A percentile compares a stretch with the other conserved stretches of the same genome.
Conservation (phyloP, 2,329 filamentous ascomycete species). For the Paraconiothyrium brasiliense region DNA sequence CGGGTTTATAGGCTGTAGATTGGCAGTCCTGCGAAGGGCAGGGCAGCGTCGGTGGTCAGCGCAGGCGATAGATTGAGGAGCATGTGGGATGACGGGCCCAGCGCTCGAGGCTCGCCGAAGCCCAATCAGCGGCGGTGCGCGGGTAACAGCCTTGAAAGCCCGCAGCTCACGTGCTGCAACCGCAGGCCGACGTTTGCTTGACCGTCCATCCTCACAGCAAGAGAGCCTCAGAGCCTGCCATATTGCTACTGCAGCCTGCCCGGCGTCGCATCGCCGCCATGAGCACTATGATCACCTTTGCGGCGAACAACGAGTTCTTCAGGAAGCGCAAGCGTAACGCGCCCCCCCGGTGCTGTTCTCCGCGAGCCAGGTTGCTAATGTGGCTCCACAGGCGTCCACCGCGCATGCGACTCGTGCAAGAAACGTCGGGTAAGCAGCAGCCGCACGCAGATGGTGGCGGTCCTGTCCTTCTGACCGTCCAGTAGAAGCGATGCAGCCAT, state of each 20-base stretch:
- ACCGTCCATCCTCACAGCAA: constrained; percentile 33
- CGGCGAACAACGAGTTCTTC: constrained; percentile 56
- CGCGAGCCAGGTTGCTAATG: constrained; percentile 33
- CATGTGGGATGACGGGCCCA: constrained; percentile 16
- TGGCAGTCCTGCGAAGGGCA: background rate
- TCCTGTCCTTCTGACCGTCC: constrained; percentile 32
- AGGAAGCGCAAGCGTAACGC: constrained; percentile 53
- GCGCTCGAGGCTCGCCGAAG: background rate
- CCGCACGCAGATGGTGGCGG: constrained; percentile 24
- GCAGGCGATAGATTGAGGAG: constrained; percentile 22
- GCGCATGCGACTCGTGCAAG: constrained; percentile 57
- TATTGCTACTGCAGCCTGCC: constrained; percentile 18
- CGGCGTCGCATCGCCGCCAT: constrained; percentile 30
- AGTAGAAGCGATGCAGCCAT: constrained; percentile 54
- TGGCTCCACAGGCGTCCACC: constrained; percentile 46
- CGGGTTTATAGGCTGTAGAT: constrained; percentile 13
- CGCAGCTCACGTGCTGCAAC: constrained; percentile 37
- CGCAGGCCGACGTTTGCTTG: constrained; percentile 25
- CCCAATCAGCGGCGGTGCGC: constrained; percentile 22
- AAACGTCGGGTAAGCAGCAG: constrained; percentile 50
- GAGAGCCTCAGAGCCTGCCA: constrained; percentile 28
- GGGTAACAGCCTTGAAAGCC: constrained; percentile 25
- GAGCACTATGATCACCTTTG: constrained; percentile 56
- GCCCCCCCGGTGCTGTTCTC: constrained; percentile 20
- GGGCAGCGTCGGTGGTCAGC: constrained; percentile 22